Conservation (phyloP, 2,329 filamentous ascomycete species). For the Aspergillus chevalieri region DNA sequence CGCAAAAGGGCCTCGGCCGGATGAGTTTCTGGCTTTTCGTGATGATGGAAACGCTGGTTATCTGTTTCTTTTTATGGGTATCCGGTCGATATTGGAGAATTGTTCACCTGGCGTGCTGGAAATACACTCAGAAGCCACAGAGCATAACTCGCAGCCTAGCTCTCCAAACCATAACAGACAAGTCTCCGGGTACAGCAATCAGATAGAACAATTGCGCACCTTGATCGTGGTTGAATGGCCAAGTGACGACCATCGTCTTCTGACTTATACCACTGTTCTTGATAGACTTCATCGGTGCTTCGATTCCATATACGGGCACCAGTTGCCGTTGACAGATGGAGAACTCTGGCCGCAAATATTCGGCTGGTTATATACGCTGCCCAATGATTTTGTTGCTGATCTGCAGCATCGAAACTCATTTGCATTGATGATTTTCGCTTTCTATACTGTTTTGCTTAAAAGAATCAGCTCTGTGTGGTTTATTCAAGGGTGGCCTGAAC, state of each 20-base stretch:
- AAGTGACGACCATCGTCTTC: not conserved
- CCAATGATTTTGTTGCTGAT: constrained; percentile 4
- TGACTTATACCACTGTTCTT: not conserved
- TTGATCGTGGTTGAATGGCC: not conserved
- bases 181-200: not conserved
- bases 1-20: constrained; percentile 5
- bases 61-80: constrained; percentile 8
- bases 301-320: not conserved
- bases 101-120: not conserved
- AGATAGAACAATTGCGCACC: not conserved
- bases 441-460: constrained; percentile 6
- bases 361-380: constrained; percentile 9
- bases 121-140: not conserved
- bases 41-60: constrained; percentile 2
- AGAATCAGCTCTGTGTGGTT: constrained; percentile 9
- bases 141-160: not conserved
- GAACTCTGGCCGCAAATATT: constrained; percentile 4
- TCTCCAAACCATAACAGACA: not conserved
- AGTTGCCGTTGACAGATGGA: not conserved
- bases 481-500: constrained; percentile 7
- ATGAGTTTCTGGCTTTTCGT: constrained; percentile 12
- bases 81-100: constrained; percentile 7
- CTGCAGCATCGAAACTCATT: constrained; percentile 1
- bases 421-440: constrained; percentile 6
- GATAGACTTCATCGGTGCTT: not conserved